Percentiles rank a stretch among this genome's conserved stretches.
Evolutionary conservation across 2,329 filamentous ascomycete genomes (phyloP).

Genomic region (Aspergillus costaricaensis): DNA sequence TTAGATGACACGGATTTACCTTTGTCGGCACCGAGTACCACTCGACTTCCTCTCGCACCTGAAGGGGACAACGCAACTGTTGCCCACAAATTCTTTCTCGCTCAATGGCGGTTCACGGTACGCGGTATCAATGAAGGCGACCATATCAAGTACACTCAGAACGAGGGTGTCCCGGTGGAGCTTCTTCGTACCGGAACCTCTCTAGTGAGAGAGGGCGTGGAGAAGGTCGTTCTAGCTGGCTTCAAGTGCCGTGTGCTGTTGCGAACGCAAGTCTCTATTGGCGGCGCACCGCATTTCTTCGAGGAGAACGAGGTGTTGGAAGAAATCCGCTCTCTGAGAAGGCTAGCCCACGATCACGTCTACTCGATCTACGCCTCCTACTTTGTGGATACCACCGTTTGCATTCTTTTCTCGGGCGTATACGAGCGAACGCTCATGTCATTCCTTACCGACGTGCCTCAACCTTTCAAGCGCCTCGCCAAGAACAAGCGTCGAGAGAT

Average conservation of each 20-base stretch:
- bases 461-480: conserved; percentile 43
- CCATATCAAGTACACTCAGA: conserved; percentile 60
- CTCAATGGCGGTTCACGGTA: conserved; percentile 61
- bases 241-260: conserved; percentile 37
- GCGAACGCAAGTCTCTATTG: conserved; percentile 42
- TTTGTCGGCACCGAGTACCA: conserved; percentile 56
- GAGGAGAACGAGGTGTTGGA: conserved; percentile 43
- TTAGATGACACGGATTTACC: conserved; percentile 65
- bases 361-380: conserved; percentile 49
- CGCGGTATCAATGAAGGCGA: conserved; percentile 57
- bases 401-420: conserved; percentile 45
- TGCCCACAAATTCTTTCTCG: conserved; percentile 60
- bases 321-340: conserved; percentile 42
- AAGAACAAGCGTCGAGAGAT: conserved; percentile 46
- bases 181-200: conserved; percentile 47
- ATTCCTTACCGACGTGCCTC: conserved; percentile 47
- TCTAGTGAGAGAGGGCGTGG: conserved; percentile 40
- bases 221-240: conserved; percentile 45
- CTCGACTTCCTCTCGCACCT: conserved; percentile 55
- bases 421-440: conserved; percentile 45
- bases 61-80: conserved; percentile 48
- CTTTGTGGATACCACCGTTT: conserved; percentile 45
- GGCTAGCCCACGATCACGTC: conserved; percentile 47
- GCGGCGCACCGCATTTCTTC: conserved; percentile 39
- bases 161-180: conserved; percentile 63